These are phyloP conservation scores for Barbarea vulgaris DNA, from an alignment of 345 rosid genomes.

Conservation along the genomic window DNA sequence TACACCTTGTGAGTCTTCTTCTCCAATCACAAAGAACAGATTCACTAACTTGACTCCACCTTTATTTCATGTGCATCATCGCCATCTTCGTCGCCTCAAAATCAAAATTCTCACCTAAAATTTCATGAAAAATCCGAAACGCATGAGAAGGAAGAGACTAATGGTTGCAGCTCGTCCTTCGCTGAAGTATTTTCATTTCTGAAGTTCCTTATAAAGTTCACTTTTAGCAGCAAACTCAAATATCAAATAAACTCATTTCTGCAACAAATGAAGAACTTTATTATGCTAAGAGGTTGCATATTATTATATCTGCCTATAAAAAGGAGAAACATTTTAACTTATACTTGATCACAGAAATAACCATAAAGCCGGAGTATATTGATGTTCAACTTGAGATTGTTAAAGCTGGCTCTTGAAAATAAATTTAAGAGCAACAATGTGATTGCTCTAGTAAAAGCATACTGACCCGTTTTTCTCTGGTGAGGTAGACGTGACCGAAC, in stretches of 20 bases:
- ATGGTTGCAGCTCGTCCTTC: slow-evolving; percentile 97
- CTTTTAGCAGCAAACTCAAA: slow-evolving; percentile 95
- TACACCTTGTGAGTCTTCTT: too few relatives aligned
- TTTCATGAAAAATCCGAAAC: too few relatives aligned
- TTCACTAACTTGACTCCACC: too few relatives aligned
- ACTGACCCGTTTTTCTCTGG: slow-evolving; percentile 85
- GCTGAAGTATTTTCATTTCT: slow-evolving; percentile 90
- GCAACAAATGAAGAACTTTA: slow-evolving; percentile 28
- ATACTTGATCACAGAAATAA: slow-evolving; percentile 94
- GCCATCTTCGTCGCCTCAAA: too few relatives aligned
- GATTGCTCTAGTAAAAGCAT: slow-evolving; percentile 49
- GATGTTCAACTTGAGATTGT: slow-evolving; percentile 96
- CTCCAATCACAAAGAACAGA: too few relatives aligned
- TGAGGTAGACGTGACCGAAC: slow-evolving; percentile 93
- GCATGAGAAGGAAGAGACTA: slow-evolving; percentile 39
- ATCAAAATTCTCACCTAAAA: too few relatives aligned
- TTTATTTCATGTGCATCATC: too few relatives aligned
- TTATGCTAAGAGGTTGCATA: neutral
- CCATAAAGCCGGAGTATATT: slow-evolving; percentile 91
- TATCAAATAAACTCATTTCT: slow-evolving; percentile 94
- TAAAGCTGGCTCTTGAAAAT: slow-evolving; percentile 93
- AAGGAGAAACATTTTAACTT: neutral
- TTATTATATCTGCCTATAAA: neutral
- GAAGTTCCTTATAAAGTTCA: slow-evolving; percentile 92
- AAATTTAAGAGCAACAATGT: slow-evolving; percentile 93